Conservation (phyloP, 129 eudicot genomes). For the Deinandra increscens region DNA sequence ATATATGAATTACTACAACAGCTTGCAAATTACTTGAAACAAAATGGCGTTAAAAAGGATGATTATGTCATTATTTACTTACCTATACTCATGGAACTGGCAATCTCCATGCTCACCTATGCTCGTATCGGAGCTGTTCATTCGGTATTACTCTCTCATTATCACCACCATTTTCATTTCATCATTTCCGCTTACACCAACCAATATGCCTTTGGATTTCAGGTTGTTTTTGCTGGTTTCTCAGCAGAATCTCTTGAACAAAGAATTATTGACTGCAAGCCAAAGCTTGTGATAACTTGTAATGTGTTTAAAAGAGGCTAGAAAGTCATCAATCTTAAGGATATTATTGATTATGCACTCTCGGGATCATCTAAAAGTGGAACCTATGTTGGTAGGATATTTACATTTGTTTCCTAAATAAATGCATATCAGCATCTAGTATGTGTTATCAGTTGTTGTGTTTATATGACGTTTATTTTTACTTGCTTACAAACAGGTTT, state of each 20-base stretch:
- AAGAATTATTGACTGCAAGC: constrained; percentile 83
- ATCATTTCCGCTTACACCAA: too few relatives aligned
- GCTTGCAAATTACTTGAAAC: constrained; percentile 97
- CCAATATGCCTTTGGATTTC: constrained; percentile 9
- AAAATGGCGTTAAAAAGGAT: constrained; percentile 74
- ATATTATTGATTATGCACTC: constrained; percentile 72
- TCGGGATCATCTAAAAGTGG: constrained; percentile 63
- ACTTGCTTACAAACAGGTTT: constrained; percentile 58
- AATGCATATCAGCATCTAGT: too few relatives aligned
- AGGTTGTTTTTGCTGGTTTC: constrained; percentile 99
- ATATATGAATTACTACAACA: constrained; percentile 25
- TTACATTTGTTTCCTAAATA: too few relatives aligned
- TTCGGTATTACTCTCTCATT: constrained; percentile 77
- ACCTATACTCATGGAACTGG: constrained; percentile 95
- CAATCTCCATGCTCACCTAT: constrained; percentile 95
- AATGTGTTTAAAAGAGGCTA: constrained; percentile 82
- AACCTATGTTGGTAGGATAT: constrained; percentile 53
- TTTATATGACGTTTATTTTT: too few relatives aligned
- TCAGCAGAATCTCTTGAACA: constrained; percentile 87
- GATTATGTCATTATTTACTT: constrained; percentile 88
- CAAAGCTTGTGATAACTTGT: constrained; percentile 82
- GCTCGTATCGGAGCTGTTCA: constrained; percentile 99
- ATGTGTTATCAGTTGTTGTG: too few relatives aligned
- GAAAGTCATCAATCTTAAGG: constrained; percentile 64
- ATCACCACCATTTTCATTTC: too few relatives aligned